These are phyloP conservation scores for Gossypium bickii DNA, from an alignment of 345 rosid species.

Conservation along the genomic window DNA sequence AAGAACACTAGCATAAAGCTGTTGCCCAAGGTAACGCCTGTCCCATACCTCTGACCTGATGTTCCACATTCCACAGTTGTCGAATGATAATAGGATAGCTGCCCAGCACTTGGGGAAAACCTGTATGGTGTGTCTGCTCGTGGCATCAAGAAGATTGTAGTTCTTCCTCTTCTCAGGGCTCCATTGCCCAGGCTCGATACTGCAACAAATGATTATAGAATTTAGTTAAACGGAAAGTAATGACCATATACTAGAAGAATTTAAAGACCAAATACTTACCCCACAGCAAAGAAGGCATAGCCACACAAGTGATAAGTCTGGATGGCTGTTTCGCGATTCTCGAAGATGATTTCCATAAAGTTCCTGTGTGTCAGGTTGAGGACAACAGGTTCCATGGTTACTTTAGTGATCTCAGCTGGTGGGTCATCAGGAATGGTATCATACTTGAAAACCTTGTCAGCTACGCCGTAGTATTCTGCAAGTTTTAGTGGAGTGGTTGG, in stretches of 20 bases:
- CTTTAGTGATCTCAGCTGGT: constrained; percentile 18
- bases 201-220: too few relatives aligned
- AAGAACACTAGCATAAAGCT: constrained; percentile 55
- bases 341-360: constrained; percentile 69
- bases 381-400: constrained; percentile 39
- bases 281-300: constrained; percentile 73
- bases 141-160: constrained; percentile 80
- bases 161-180: constrained; percentile 8
- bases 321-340: constrained; percentile 65
- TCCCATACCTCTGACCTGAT: constrained; percentile 65
- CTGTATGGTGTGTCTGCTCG: constrained; percentile 81
- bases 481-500: constrained; percentile 55
- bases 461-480: constrained; percentile 54
- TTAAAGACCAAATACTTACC: too few relatives aligned
- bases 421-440: constrained; percentile 44
- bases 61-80: constrained; percentile 97
- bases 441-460: constrained; percentile 58
- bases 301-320: constrained; percentile 69
- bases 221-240: too few relatives aligned
- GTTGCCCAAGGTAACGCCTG: constrained; percentile 66
- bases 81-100: constrained; percentile 71
- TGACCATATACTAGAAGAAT: too few relatives aligned
- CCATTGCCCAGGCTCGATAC: neutral
- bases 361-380: constrained; percentile 60
- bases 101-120: constrained; percentile 89